A percentile compares a stretch with the other conserved stretches of the same genome.
Evolutionary conservation across 352 stramenopile species (phyloP).

Genomic region (Globisporangium abappressorium): DNA sequence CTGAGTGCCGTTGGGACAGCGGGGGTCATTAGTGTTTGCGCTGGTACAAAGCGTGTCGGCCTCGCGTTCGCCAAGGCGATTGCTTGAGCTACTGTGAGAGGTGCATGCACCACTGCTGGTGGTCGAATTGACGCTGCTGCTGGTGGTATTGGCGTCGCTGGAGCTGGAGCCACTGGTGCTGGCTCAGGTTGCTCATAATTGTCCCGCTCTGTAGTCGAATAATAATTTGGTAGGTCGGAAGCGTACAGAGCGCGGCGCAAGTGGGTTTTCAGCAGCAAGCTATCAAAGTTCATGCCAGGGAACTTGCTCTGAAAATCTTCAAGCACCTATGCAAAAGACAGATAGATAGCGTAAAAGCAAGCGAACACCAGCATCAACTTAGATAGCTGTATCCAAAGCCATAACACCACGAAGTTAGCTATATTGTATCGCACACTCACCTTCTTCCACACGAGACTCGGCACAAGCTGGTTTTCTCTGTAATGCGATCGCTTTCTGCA

Average conservation of each 20-base stretch:
- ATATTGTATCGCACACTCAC: neutral
- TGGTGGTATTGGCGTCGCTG: neutral
- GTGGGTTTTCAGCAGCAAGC: neutral
- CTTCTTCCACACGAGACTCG: neutral
- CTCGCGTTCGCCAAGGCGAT: neutral
- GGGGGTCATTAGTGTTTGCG: neutral
- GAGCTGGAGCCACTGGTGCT: neutral
- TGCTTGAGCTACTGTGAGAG: neutral
- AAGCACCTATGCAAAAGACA: neutral
- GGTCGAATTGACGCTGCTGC: neutral
- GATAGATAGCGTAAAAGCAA: neutral
- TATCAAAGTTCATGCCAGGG: neutral
- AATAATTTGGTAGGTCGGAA: neutral
- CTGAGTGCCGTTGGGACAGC: neutral
- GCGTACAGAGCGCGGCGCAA: neutral
- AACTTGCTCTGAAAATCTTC: neutral
- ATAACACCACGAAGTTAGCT: too few species aligned
- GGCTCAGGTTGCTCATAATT: neutral
- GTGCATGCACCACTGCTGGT: neutral
- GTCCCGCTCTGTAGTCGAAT: neutral
- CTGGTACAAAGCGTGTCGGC: neutral
- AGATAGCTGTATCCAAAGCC: neutral
- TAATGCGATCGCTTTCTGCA: neutral
- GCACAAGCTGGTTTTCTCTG: neutral
- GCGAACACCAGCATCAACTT: neutral